Conservation (phyloP, 257 asterid species). For the Misopates orontium region DNA sequence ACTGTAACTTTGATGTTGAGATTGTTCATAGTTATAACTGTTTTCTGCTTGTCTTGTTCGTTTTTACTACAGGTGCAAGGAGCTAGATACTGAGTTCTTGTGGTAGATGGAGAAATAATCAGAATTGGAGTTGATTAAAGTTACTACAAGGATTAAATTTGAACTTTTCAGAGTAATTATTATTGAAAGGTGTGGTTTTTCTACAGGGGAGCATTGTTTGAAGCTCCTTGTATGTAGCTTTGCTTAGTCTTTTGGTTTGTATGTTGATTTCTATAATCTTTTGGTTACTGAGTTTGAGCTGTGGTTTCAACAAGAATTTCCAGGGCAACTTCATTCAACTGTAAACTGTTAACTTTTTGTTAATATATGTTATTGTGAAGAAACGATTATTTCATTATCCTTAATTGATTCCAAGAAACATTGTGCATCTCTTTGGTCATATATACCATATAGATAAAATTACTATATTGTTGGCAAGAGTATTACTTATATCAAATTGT, state of each 20-base stretch:
- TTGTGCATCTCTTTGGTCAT: no score
- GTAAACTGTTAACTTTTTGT: slow-evolving; percentile 27
- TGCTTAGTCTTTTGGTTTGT: slow-evolving; percentile 25
- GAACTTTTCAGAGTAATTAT: neutral
- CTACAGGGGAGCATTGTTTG: no score
- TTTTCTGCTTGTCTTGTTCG: neutral
- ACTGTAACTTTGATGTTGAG: neutral
- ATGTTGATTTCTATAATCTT: slow-evolving; percentile 22
- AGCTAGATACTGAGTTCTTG: slow-evolving; percentile 41
- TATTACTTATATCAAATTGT: no score
- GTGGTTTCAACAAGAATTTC: slow-evolving; percentile 16
- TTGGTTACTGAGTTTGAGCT: slow-evolving; percentile 19
- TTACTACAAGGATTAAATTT: neutral
- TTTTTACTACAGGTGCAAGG: slow-evolving; percentile 57
- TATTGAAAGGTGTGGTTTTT: no score
- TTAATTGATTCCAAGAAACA: no score
- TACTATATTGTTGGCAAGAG: no score
- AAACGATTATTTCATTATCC: neutral
- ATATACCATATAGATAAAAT: no score
- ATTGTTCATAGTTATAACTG: neutral
- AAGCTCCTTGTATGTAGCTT: neutral
- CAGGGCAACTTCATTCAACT: slow-evolving; percentile 11
- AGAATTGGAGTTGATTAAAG: neutral
- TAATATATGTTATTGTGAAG: slow-evolving; percentile 22
- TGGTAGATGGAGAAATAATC: slow-evolving; percentile 5